Base-by-base conservation (phyloP, 768 basidiomycete genomes). In the Cubamyces sp. region DNA sequence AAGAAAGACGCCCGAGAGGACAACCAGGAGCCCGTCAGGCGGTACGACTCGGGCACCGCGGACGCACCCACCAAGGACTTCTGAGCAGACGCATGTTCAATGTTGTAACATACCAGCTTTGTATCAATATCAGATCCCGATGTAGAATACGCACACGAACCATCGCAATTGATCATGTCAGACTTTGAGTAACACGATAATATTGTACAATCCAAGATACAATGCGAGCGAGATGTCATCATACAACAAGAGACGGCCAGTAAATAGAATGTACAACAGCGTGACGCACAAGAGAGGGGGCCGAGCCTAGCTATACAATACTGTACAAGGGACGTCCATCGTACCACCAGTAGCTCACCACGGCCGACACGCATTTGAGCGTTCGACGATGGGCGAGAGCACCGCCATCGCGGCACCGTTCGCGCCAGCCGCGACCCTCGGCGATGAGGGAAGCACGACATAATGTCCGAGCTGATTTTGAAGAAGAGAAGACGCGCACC, bases 1-100 rank as follows among this genome's bases (percentile, higher is more conserved):
- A 68, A 68, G 45, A 60, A 52, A 34, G 67, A 70, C 55, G 66
- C 42, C 19, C 50, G 54, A 12, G 64, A 57, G 11, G 68, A 70
- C 14, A 43, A 70, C 49, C 50, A 61, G 12, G 69, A 68, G 53
- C 54, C 57, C 21, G 69, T 70, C 16, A 57, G 65, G 48, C 65
- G 42, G 28, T 67, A 66, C 25, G 57, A 58, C 21, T 62, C 54
- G 37, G 69, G 69, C 5, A 61, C 56, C 8, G 67, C 61, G 7
- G 53, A 70, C 15, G 67, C 69, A 0, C 67, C 67, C 3, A 39
- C 56, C 47, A 66, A 64, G 57, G 54, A 55, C 26, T 64, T 62
- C 25, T 62, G 14, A 49, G 21, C 7, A 16, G 41, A 15, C 23
- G 18, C 9, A 7, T 11, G n/a, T n/a, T n/a, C n/a, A n/a, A n/a